Evolutionary conservation across 1,139 yeast species (phyloP).

Genomic region (Groenewaldozyma auringiensis): DNA sequence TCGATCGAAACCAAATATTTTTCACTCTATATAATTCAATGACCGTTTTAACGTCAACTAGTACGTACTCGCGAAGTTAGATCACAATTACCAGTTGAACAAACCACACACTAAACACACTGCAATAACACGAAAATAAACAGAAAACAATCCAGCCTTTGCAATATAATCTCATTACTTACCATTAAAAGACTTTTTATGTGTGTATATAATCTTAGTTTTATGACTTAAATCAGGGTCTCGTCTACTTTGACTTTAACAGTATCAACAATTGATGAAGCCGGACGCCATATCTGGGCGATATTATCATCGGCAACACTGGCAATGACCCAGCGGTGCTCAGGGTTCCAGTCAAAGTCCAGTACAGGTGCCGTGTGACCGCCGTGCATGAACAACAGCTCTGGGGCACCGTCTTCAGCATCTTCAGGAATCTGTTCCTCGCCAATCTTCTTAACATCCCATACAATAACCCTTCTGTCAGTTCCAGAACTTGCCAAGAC

Average conservation of each 20-base stretch:
- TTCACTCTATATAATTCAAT: no score
- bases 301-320: conserved; percentile 86
- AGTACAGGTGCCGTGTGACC: conserved; percentile 88
- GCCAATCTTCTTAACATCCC: conserved; percentile 50
- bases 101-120: no score
- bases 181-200: no score
- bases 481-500: conserved; percentile 66
- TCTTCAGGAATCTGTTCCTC: conserved; percentile 36
- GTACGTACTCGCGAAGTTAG: no score
- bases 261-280: conserved; percentile 7
- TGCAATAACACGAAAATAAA: no score
- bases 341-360: conserved; percentile 73
- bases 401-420: conserved; percentile 39
- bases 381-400: conserved; percentile 49
- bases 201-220: no score
- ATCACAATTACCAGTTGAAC: no score
- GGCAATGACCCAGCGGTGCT: conserved; percentile 65
- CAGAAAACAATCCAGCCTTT: no score
- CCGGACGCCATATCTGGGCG: conserved; percentile 61
- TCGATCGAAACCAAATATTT: no score
- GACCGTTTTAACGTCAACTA: no score
- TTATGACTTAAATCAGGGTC: no score
- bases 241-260: neutral
- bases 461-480: conserved; percentile 66
- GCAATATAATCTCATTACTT: no score